Evolutionary conservation across 2,329 filamentous ascomycete genomes (phyloP), one percentile per base, ranked within the genome.

Genomic region (Aureobasidium leucospermi): DNA sequence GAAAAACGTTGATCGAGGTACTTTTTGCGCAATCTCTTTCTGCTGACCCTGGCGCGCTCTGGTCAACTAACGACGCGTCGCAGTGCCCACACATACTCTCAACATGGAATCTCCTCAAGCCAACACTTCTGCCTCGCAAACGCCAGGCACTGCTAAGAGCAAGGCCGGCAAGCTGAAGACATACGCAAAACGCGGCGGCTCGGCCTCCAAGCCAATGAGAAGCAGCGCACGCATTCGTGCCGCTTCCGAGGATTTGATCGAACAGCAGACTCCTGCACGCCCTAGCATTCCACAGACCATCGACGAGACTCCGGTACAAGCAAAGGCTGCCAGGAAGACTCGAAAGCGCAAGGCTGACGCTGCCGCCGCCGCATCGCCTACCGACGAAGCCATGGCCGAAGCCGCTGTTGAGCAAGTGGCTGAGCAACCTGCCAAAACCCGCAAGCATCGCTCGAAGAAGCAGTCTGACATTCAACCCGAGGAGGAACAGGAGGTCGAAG

Each of bases 131-230:
- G 34, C n/a, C 13, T 16, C n/a, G 16, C 34, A 39, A 19, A 58
- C 55, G 6, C 55, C 55, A 29, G 23, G 43, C 34, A 58, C 55
- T 7, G 9, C 42, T 23, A 58, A 58, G 55, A 47, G n/a, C 34
- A 58, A 58, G 41, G 15, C 55, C 11, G 55, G 55, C 36, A 58
- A 58, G 36, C 55, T 58, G 6, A 58, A 58, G 55, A 58, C 55
- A 8, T 58, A 58, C 23, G 43, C 55, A 7, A 58, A 58, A 58
- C 55, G 55, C 55, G 42, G 15, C 53, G 32, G 53, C 55, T 47
- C 55, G 28, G 55, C 43, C 15, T 47, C 42, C 29, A 46, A 56
- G 52, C 41, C 29, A 31, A 36, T 38, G 41, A 56, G 52, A 38
- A 56, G 52, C 34, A 48, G 42, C 55, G 43, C 55, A 34, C 55